These are phyloP conservation scores for Berkeleyomyces basicola DNA, from an alignment of 2,329 filamentous ascomycete genomes.

Conservation along the genomic window DNA sequence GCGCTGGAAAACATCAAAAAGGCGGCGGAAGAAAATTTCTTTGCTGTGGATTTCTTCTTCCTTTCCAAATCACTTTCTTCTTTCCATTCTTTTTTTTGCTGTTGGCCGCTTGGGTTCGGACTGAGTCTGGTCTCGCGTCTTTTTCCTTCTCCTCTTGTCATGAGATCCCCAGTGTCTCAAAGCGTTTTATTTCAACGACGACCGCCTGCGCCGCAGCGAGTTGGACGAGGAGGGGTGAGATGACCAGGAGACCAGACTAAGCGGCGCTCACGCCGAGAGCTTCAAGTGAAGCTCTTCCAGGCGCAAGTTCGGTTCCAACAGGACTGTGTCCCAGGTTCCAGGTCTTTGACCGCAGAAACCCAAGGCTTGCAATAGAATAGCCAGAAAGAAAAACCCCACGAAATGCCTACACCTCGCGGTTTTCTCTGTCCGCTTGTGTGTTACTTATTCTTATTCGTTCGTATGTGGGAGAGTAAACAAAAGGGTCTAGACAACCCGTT, in stretches of 20 bases:
- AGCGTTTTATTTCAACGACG: not conserved
- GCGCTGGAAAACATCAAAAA: not conserved
- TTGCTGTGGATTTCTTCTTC: slow-evolving; percentile 7
- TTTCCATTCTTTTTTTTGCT: not conserved
- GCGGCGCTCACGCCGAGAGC: not conserved
- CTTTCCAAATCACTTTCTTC: not conserved
- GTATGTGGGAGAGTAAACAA: slow-evolving; percentile 43
- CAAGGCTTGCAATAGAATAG: no score
- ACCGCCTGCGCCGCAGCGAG: not conserved
- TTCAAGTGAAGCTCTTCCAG: not conserved
- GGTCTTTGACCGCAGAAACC: no score
- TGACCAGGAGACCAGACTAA: not conserved
- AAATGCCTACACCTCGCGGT: slow-evolving; percentile 13
- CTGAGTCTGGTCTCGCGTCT: not conserved
- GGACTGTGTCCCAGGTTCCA: not conserved
- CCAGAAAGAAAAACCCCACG: not conserved
- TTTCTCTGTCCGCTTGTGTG: slow-evolving; percentile 10
- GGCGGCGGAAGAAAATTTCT: not conserved
- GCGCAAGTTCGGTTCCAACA: not conserved
- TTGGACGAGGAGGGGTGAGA: not conserved
- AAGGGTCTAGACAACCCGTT: slow-evolving; percentile 51
- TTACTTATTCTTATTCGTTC: slow-evolving; percentile 41
- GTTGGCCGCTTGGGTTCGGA: not conserved
- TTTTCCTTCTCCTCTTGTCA: not conserved
- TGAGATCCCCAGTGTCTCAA: not conserved